Evolutionary conservation across 2,329 filamentous ascomycete species (phyloP).

Genomic region (Davidsoniella eucalypti): DNA sequence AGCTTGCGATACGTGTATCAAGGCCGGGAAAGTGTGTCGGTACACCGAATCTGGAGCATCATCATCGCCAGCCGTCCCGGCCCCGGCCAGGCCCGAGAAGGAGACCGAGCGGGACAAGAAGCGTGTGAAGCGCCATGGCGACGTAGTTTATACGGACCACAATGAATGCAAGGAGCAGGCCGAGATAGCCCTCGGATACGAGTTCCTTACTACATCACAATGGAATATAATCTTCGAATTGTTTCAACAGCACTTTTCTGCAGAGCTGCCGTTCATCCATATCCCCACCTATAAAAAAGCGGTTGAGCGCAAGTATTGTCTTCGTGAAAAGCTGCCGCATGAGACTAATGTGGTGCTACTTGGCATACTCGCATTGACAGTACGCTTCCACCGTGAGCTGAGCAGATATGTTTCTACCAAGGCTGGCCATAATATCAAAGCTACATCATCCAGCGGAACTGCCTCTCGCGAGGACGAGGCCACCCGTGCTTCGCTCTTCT

Average conservation of each 20-base stretch:
- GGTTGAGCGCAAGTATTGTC: not conserved
- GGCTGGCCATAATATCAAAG: constrained; percentile 19
- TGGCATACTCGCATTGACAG: constrained; percentile 51
- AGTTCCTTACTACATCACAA: constrained; percentile 43
- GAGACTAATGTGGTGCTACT: constrained; percentile 43
- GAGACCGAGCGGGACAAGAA: constrained; percentile 33
- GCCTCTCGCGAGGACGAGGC: too few relatives aligned
- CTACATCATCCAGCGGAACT: constrained; percentile 2
- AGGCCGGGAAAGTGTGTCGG: constrained; percentile 53
- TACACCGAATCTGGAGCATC: constrained; percentile 36
- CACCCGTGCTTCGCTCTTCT: constrained; percentile 41
- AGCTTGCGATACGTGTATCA: constrained; percentile 59
- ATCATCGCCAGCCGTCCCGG: not conserved
- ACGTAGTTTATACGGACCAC: constrained; percentile 24
- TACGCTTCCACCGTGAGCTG: constrained; percentile 47
- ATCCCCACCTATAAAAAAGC: constrained; percentile 38
- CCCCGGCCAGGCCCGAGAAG: constrained; percentile 25
- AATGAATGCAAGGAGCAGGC: constrained; percentile 24
- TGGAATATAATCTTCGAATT: constrained; percentile 56
- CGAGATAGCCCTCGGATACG: constrained; percentile 44
- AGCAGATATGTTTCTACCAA: constrained; percentile 31
- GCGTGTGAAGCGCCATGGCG: constrained; percentile 28
- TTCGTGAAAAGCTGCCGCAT: constrained; percentile 23
- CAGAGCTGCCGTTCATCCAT: constrained; percentile 57
- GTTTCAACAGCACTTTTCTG: constrained; percentile 54